Evolutionary conservation across 805 yeast genomes (phyloP).

Genomic region (Cyberlindnera petersonii): DNA sequence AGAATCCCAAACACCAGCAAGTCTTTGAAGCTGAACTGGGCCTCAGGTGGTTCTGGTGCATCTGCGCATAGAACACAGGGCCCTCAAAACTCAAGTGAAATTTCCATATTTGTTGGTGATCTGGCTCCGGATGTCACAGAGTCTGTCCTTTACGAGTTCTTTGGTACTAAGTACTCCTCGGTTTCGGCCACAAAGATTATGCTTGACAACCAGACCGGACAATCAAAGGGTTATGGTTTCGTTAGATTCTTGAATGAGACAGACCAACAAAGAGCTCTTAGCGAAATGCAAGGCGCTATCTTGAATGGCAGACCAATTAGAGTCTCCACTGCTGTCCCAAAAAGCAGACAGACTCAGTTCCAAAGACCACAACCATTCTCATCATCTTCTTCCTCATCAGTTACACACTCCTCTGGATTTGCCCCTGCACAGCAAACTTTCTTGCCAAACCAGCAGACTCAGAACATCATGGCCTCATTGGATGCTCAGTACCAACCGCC

Average conservation of each 20-base stretch:
- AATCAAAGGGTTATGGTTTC: slow-evolving; percentile 84
- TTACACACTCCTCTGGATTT: slow-evolving; percentile 11
- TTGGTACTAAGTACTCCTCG: slow-evolving; percentile 67
- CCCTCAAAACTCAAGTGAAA: slow-evolving; percentile 35
- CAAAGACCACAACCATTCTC: slow-evolving; percentile 9
- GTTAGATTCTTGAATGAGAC: slow-evolving; percentile 65
- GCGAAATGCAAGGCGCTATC: slow-evolving; percentile 77
- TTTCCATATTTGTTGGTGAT: slow-evolving; percentile 84
- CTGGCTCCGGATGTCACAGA: slow-evolving; percentile 72
- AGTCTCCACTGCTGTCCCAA: slow-evolving; percentile 65
- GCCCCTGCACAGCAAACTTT: slow-evolving; percentile 10
- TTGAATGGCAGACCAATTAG: slow-evolving; percentile 74
- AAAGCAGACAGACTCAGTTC: slow-evolving; percentile 31
- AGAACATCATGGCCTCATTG: slow-evolving; percentile 18
- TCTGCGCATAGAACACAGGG: slow-evolving; percentile 8
- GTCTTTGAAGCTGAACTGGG: slow-evolving; percentile 74
- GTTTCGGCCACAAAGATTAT: slow-evolving; percentile 75
- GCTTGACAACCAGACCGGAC: slow-evolving; percentile 65
- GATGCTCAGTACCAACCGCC: slow-evolving; percentile 49
- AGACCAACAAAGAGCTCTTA: slow-evolving; percentile 67
- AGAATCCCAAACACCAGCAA: slow-evolving; percentile 60
- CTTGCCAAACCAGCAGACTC: slow-evolving; percentile 23
- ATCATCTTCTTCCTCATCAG: slow-evolving; percentile 4
- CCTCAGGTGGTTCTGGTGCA: slow-evolving; percentile 48
- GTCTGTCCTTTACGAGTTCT: slow-evolving; percentile 55